Evolutionary conservation across 352 stramenopile species (phyloP).

Genomic region (Ophiocytium majus): DNA sequence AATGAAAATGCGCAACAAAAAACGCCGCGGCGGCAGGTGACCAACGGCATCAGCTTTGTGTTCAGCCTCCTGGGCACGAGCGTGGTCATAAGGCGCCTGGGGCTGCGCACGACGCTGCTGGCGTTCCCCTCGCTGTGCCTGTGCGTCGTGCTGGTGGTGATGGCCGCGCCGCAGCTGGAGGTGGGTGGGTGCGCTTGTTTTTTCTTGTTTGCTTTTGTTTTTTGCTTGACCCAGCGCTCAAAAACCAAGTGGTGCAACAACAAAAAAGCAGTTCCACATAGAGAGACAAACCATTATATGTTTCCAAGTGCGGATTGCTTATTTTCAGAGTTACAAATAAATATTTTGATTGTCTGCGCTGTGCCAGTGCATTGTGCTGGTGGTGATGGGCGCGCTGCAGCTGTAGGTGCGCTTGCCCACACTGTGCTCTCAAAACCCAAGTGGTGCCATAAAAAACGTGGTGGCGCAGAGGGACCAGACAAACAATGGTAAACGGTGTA

Average conservation of each 20-base stretch:
- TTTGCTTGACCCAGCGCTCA: neutral
- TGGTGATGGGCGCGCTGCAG: conserved; percentile 52
- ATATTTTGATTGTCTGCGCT: conserved; percentile 75
- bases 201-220: conserved; percentile 14
- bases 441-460: too few relatives aligned
- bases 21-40: too few relatives aligned
- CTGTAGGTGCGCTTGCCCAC: conserved; percentile 56
- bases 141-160: conserved; percentile 53
- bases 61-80: conserved; percentile 74
- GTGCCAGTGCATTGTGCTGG: conserved; percentile 57
- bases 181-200: conserved; percentile 34
- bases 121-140: conserved; percentile 71
- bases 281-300: too few relatives aligned
- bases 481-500: too few relatives aligned
- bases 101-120: conserved; percentile 69
- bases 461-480: too few relatives aligned
- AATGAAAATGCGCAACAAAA: conserved; percentile 49
- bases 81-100: conserved; percentile 72
- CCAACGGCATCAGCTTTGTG: conserved; percentile 72
- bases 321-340: too few relatives aligned
- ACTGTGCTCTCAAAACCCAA: neutral
- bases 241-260: too few relatives aligned
- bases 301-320: too few relatives aligned
- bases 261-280: too few relatives aligned
- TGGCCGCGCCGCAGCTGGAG: conserved; percentile 51